Conservation (phyloP, 805 yeast genomes). For the Pichia gijzeniarum region DNA sequence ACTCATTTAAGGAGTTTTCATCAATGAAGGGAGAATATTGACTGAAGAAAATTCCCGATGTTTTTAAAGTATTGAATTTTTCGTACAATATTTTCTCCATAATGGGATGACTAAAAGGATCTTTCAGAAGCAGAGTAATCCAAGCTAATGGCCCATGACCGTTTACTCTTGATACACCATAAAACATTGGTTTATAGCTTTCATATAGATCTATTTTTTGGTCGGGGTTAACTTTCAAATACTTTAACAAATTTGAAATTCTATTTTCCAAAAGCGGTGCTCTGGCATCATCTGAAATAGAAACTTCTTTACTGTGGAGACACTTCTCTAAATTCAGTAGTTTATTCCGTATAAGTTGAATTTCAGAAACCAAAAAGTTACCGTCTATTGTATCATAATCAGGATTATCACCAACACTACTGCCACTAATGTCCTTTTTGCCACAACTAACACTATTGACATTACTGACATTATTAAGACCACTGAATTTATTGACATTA, state of each 20-base stretch:
- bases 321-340: too few species aligned
- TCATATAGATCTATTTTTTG: conserved; percentile 38
- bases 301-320: too few species aligned
- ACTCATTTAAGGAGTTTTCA: neutral
- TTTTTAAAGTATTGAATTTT: conserved; percentile 29
- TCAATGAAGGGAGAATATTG: neutral
- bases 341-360: too few species aligned
- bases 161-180: conserved; percentile 35
- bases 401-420: too few species aligned
- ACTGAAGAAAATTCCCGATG: neutral
- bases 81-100: conserved; percentile 28
- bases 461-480: too few species aligned
- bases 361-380: too few species aligned
- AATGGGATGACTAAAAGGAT: conserved; percentile 32
- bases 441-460: neutral
- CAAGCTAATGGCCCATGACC: conserved; percentile 49
- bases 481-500: too few species aligned
- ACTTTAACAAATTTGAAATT: neutral
- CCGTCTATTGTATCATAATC: too few species aligned
- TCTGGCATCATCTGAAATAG: too few species aligned
- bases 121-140: conserved; percentile 42
- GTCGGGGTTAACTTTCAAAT: conserved; percentile 20
- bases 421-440: neutral
- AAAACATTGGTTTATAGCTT: conserved; percentile 37
- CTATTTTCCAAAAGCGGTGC: neutral